Evolutionary conservation across 371 early-diverging fungal genomes (phyloP), one percentile per base, ranked within the genome.

Genomic region (Rhizopus stolonifer): DNA sequence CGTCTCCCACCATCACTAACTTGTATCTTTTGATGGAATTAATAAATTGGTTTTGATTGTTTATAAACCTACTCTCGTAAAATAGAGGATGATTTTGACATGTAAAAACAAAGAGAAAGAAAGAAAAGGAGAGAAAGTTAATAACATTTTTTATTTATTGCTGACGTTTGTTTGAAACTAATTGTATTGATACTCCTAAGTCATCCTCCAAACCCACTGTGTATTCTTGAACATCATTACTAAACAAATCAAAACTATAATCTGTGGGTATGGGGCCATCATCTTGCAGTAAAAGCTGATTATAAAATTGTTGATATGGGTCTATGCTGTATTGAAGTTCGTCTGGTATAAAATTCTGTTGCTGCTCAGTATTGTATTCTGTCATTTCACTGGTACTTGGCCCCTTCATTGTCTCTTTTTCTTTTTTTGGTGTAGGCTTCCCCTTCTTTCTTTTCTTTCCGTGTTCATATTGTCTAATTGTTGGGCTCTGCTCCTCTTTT

Each of bases 1-100:
- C 90, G 48, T 89, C 91, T 10, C 91, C 91, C 18, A 91, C 86
- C 52, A 86, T 81, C 18, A 89, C 90, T 33, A 90, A 70, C 54
- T 90, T 91, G 24, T 64, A 64, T 49, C 60, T 53, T 31, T 23
- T 31, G n/a, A n/a, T n/a, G n/a, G n/a, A n/a, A n/a, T n/a, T n/a
- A n/a, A n/a, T n/a, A n/a, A n/a, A n/a, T n/a, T n/a, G n/a, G n/a
- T n/a, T n/a, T n/a, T n/a, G n/a, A n/a, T n/a, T n/a, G n/a, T n/a
- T n/a, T n/a, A n/a, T 36, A 36, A 21, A 21, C 25, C 22, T 52
- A 53, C 53, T 53, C 53, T 53, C 53, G 26, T 34, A 53, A 25
- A 18, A 53, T 53, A 9, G 47, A 19, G 7, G 46, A 45, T 15
- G 34, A 4, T 46, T 46, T 53, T 8, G 46, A 45, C 53, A 53